These are phyloP conservation scores for Ascochyta koolunga DNA, from an alignment of 2,329 filamentous ascomycete genomes.

Conservation along the genomic window DNA sequence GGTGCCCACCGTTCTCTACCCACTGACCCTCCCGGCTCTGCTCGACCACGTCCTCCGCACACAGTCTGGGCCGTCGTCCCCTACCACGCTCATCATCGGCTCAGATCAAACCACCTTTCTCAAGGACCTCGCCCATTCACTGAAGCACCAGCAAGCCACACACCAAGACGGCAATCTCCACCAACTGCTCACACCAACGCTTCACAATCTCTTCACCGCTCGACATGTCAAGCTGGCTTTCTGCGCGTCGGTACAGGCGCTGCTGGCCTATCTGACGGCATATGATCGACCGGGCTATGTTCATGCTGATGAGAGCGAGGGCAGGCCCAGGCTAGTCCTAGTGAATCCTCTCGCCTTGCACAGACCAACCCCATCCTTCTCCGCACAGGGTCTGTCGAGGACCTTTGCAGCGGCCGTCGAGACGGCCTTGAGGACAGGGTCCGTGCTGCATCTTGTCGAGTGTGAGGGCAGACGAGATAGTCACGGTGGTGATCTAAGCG, in stretches of 20 bases:
- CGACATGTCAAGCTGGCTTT: constrained; percentile 74
- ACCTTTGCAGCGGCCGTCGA: constrained; percentile 70
- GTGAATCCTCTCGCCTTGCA: constrained; percentile 72
- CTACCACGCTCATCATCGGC: constrained; percentile 75
- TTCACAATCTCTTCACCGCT: constrained; percentile 72
- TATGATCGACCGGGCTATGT: constrained; percentile 19
- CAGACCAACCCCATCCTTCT: constrained; percentile 73
- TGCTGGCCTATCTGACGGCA: constrained; percentile 75
- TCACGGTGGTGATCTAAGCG: constrained; percentile 55
- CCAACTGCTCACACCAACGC: constrained; percentile 65
- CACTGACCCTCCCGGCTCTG: constrained; percentile 56
- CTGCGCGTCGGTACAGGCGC: constrained; percentile 74
- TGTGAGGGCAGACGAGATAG: constrained; percentile 28
- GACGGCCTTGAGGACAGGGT: constrained; percentile 52
- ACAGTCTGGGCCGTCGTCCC: constrained; percentile 56
- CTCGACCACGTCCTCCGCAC: constrained; percentile 67
- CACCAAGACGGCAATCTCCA: constrained; percentile 19
- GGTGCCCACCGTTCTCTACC: constrained; percentile 48
- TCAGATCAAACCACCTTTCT: constrained; percentile 70
- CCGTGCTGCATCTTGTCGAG: constrained; percentile 52
- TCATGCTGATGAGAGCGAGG: constrained; percentile 12
- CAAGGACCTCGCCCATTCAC: constrained; percentile 59
- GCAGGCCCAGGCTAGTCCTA: constrained; percentile 57
- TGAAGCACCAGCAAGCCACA: constrained; percentile 38
- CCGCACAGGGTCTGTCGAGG: constrained; percentile 71